A percentile compares a stretch with the other conserved stretches of the same genome.
Conservation (phyloP, 176 grass and related monocot genomes). For the Oryza coarctata region DNA sequence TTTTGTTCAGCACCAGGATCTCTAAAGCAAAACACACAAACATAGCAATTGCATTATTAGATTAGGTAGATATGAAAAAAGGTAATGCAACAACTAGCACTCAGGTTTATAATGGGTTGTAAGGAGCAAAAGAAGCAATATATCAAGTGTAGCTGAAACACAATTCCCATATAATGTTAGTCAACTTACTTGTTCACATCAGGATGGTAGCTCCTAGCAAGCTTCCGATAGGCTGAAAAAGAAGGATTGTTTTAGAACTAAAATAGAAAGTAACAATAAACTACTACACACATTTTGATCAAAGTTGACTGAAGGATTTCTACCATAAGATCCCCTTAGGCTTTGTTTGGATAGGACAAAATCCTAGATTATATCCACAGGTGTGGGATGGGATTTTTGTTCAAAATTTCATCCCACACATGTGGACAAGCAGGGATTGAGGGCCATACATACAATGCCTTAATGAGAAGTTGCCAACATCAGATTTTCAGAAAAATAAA, state of each 20-base stretch:
- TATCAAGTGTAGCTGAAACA: neutral
- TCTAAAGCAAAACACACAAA: conserved; percentile 53
- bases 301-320: neutral
- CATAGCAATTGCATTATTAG: conserved; percentile 5
- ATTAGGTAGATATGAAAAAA: conserved; percentile 10
- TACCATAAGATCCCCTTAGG: neutral
- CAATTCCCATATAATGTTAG: neutral
- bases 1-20: conserved; percentile 92
- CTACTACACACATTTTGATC: neutral
- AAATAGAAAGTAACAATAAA: conserved; percentile 9
- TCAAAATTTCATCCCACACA: no score
- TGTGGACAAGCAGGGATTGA: neutral
- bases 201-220: conserved; percentile 88
- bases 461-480: neutral
- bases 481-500: conserved; percentile 3
- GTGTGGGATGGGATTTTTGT: no score
- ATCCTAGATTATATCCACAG: no score
- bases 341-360: no score
- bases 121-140: conserved; percentile 2
- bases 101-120: neutral
- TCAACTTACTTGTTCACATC: conserved; percentile 94
- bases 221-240: conserved; percentile 84
- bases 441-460: neutral
- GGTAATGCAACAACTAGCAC: conserved; percentile 27
- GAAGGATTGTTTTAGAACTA: conserved; percentile 24